These are phyloP conservation scores for Aspergillus affinis DNA, from an alignment of 495 filamentous ascomycete species.

Conservation along the genomic window DNA sequence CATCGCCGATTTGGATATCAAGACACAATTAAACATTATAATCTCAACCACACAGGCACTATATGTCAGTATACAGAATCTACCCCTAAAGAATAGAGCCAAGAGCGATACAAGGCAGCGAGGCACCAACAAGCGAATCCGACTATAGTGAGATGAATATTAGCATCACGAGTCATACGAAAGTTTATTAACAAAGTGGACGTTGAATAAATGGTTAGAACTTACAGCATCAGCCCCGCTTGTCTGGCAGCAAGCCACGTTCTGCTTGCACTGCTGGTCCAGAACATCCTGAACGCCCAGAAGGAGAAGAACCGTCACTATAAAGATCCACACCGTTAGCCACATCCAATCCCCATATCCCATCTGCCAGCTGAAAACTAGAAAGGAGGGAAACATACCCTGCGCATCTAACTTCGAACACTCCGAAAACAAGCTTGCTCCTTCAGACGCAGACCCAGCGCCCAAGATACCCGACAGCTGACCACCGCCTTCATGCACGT, in stretches of 20 bases:
- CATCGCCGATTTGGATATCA: no score
- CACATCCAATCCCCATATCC: background rate
- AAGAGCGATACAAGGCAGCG: conserved; percentile 52
- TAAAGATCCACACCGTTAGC: conserved; percentile 15
- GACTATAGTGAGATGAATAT: conserved; percentile 21
- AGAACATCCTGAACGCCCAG: conserved; percentile 44
- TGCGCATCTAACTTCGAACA: conserved; percentile 42
- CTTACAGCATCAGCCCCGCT: conserved; percentile 40
- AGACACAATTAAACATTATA: background rate
- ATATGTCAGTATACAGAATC: background rate
- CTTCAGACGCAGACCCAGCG: conserved; percentile 35
- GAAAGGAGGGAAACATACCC: conserved; percentile 17
- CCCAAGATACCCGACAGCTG: conserved; percentile 33
- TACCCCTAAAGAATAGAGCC: conserved; percentile 39
- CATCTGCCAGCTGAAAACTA: background rate
- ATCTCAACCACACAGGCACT: background rate
- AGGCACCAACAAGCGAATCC: conserved; percentile 42
- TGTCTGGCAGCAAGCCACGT: conserved; percentile 52
- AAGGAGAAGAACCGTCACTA: conserved; percentile 31
- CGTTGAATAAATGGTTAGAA: conserved; percentile 5
- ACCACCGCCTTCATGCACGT: conserved; percentile 29
- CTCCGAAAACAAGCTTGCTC: conserved; percentile 36
- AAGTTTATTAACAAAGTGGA: background rate
- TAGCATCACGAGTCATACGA: background rate
- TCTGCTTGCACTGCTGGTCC: conserved; percentile 54